Conservation (phyloP, 2,329 filamentous ascomycete species). For the Periglandula ipomoeae region DNA sequence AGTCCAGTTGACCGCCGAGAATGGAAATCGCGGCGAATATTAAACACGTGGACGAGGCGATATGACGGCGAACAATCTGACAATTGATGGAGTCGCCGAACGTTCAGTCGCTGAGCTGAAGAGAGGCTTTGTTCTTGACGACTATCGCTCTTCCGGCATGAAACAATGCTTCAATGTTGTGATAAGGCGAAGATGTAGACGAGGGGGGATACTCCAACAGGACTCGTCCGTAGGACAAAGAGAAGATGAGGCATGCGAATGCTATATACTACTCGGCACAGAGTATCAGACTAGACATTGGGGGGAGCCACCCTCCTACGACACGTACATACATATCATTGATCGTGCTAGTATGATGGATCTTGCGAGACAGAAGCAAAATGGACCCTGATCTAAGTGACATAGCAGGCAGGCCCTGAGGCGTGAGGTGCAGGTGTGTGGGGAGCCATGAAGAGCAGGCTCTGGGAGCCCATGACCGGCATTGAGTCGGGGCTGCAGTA, state of each 20-base stretch:
- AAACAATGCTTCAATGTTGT: background rate
- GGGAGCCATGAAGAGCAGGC: background rate
- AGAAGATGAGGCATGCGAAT: slow-evolving; percentile 1
- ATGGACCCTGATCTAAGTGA: background rate
- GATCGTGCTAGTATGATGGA: background rate
- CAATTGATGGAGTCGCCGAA: background rate
- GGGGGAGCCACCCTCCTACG: background rate
- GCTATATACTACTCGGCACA: background rate
- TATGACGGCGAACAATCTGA: background rate
- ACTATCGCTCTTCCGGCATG: background rate
- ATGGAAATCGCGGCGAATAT: background rate
- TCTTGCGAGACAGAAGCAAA: slow-evolving; percentile 7
- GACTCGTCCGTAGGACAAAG: background rate
- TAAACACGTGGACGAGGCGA: background rate
- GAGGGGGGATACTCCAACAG: background rate
- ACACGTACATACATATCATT: background rate
- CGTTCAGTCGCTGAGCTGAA: background rate
- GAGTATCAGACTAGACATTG: background rate
- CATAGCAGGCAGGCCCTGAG: background rate
- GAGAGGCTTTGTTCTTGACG: background rate
- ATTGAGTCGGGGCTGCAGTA: slow-evolving; percentile 1
- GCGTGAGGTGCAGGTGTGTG: background rate
- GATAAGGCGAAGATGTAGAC: background rate
- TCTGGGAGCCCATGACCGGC: background rate
- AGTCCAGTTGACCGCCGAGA: background rate